Percentiles rank a stretch among this genome's conserved stretches.
These are phyloP conservation scores for Diaporthe citri DNA, from an alignment of 2,329 filamentous ascomycete species.

Conservation along the genomic window DNA sequence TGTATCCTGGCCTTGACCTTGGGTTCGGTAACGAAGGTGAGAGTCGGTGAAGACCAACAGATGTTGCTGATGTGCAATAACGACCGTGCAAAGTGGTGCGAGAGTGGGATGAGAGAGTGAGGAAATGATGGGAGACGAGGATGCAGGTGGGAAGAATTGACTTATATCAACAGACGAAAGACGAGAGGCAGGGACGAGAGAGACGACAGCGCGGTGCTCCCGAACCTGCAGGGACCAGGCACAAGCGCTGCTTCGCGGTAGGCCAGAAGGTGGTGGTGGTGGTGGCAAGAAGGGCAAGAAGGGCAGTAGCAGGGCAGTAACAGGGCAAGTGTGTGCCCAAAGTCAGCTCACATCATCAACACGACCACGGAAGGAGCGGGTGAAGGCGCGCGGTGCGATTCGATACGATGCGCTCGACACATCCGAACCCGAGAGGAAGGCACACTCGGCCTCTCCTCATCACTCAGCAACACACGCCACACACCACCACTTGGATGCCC, in stretches of 20 bases:
- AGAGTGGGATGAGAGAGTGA: constrained; percentile 7
- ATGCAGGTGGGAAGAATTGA: constrained; percentile 25
- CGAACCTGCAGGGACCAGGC: constrained; percentile 26
- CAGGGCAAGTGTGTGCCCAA: background rate
- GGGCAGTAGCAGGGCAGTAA: background rate
- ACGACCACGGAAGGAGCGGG: constrained; percentile 28
- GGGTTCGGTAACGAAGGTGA: constrained; percentile 32
- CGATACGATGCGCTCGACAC: constrained; percentile 5
- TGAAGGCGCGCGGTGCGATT: constrained; percentile 3
- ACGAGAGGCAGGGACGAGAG: constrained; percentile 1
- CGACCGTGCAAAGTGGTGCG: constrained; percentile 29
- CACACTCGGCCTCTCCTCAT: constrained; percentile 3
- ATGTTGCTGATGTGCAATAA: constrained; percentile 34
- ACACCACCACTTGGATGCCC: background rate
- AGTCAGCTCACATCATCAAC: constrained; percentile 37
- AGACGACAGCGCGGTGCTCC: background rate
- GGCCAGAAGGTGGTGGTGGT: constrained; percentile 2
- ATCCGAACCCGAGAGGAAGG: constrained; percentile 11
- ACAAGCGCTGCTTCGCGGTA: constrained; percentile 8
- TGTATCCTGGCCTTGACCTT: constrained; percentile 3
- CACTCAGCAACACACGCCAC: background rate
- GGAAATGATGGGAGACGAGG: background rate
- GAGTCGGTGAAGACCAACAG: constrained; percentile 32
- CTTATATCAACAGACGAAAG: constrained; percentile 34
- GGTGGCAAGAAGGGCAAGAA: background rate